Evolutionary conservation across 1,139 yeast species (phyloP).

Genomic region (Kodamaea sp.): DNA sequence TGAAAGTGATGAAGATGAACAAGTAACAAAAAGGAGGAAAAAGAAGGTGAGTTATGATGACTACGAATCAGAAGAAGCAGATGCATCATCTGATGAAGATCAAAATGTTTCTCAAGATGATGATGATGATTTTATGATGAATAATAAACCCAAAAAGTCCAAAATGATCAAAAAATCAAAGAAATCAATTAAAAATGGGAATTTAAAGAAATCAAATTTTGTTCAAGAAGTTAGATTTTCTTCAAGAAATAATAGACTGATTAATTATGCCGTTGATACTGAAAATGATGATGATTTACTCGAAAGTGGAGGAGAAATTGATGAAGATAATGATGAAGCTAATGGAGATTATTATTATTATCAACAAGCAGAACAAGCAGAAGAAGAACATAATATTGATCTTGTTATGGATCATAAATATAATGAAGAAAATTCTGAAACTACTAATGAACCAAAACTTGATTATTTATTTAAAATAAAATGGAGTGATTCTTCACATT

Average conservation of each 20-base stretch:
- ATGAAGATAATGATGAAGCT: slow-evolving; percentile 26
- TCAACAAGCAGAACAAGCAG: slow-evolving; percentile 28
- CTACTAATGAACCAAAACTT: slow-evolving; percentile 52
- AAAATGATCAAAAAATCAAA: slow-evolving; percentile 12
- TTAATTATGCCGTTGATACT: slow-evolving; percentile 74
- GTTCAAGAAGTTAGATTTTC: slow-evolving; percentile 64
- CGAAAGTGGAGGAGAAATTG: slow-evolving; percentile 51
- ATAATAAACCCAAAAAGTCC: slow-evolving; percentile 14
- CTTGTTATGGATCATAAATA: slow-evolving; percentile 52
- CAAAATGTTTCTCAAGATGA: slow-evolving; percentile 27
- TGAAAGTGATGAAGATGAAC: slow-evolving; percentile 34
- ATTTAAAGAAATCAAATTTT: slow-evolving; percentile 7
- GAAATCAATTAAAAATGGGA: slow-evolving; percentile 7
- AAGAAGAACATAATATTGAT: slow-evolving; percentile 47
- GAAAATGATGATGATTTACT: slow-evolving; percentile 63
- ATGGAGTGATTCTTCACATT: slow-evolving; percentile 86
- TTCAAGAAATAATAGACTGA: slow-evolving; percentile 61
- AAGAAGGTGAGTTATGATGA: slow-evolving; percentile 17
- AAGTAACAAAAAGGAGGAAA: slow-evolving; percentile 11
- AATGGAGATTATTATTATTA: slow-evolving; percentile 42
- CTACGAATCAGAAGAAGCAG: slow-evolving; percentile 25
- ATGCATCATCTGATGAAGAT: slow-evolving; percentile 26
- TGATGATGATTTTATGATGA: slow-evolving; percentile 26
- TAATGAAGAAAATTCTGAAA: slow-evolving; percentile 33
- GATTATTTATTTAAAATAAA: slow-evolving; percentile 69